Percentiles rank a stretch among this genome's conserved stretches.
These are phyloP conservation scores for Neolentinus lepideus DNA, from an alignment of 1,284 basidiomycete species.

Conservation along the genomic window DNA sequence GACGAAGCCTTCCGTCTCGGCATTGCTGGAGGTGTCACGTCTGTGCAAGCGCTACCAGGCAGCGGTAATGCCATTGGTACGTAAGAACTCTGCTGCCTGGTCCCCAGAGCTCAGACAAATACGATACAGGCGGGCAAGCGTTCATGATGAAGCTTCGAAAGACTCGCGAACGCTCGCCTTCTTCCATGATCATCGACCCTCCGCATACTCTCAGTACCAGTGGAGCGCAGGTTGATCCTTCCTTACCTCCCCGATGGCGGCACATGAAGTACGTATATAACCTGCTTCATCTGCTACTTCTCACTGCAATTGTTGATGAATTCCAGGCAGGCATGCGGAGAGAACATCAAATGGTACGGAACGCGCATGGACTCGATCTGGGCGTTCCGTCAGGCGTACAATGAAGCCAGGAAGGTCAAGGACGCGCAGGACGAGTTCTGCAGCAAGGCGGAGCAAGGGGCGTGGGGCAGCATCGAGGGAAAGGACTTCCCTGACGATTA, in stretches of 20 bases:
- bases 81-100: neutral
- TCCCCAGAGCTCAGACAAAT: neutral
- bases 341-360: conserved; percentile 3
- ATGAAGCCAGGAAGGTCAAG: conserved; percentile 63
- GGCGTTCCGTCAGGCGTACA: conserved; percentile 41
- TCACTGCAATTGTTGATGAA: neutral
- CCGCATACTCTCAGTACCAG: conserved; percentile 30
- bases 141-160: conserved; percentile 43
- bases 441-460: conserved; percentile 37
- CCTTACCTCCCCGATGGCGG: conserved; percentile 33
- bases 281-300: conserved; percentile 2
- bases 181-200: conserved; percentile 38
- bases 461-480: conserved; percentile 47
- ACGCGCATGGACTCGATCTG: conserved; percentile 46
- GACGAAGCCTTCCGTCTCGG: conserved; percentile 26
- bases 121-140: conserved; percentile 23
- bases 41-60: conserved; percentile 39
- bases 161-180: conserved; percentile 33
- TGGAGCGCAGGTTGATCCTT: conserved; percentile 18
- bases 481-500: conserved; percentile 65
- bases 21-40: conserved; percentile 39
- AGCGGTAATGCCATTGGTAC: conserved; percentile 37
- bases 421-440: conserved; percentile 70
- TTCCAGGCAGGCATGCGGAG: conserved; percentile 6
- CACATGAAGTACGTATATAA: conserved; percentile 40